These are phyloP conservation scores for Silene conica DNA, from an alignment of 148 eudicot genomes.

Conservation along the genomic window DNA sequence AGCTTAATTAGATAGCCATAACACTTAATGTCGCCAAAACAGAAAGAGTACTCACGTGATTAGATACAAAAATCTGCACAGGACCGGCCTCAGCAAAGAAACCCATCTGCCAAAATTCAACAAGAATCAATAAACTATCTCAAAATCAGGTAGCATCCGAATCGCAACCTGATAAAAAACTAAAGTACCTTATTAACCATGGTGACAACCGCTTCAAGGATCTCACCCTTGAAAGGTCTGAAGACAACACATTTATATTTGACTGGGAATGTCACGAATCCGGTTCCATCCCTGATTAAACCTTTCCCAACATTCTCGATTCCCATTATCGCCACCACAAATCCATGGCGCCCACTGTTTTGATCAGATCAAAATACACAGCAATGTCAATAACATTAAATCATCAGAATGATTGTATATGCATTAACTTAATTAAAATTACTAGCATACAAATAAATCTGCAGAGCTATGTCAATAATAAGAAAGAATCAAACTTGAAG, in stretches of 20 bases:
- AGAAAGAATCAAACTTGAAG: background rate
- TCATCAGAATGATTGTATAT: no score
- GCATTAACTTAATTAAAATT: no score
- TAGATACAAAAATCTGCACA: constrained; percentile 90
- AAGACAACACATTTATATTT: constrained; percentile 91
- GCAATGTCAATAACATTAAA: background rate
- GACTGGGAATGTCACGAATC: constrained; percentile 87
- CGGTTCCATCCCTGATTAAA: constrained; percentile 84
- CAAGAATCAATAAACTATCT: background rate
- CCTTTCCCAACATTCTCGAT: constrained; percentile 90
- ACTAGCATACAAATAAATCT: no score
- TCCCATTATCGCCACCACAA: constrained; percentile 87
- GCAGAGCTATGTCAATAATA: background rate
- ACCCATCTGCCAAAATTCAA: constrained; percentile 70
- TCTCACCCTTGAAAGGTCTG: constrained; percentile 93
- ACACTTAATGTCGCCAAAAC: background rate
- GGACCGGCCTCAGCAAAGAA: constrained; percentile 98
- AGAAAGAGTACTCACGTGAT: constrained; percentile 56
- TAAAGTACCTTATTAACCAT: constrained; percentile 88
- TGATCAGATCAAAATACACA: background rate
- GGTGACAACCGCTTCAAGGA: constrained; percentile 91
- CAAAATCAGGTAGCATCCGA: background rate
- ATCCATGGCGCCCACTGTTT: constrained; percentile 84
- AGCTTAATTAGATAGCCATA: no score
- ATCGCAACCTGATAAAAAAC: background rate